phyloP scores from a whole-genome alignment of 1,139 yeast genomes.

The Starmera stellimalicola region DNA sequence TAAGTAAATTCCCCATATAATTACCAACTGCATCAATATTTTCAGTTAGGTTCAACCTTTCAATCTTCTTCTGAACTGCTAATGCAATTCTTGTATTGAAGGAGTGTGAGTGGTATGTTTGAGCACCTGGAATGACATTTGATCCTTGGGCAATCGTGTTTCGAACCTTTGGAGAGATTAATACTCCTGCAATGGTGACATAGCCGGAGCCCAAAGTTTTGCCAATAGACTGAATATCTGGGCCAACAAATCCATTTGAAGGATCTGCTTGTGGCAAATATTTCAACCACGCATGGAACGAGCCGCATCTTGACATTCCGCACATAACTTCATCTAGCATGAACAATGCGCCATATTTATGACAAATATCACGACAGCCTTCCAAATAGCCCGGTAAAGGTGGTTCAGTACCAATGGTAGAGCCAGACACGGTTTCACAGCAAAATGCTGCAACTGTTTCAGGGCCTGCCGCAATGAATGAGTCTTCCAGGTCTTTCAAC shows the following conservation, averaged over 20 bases:
- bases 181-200: constrained; percentile 45
- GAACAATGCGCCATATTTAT: constrained; percentile 40
- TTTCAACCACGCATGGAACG: constrained; percentile 31
- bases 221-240: constrained; percentile 45
- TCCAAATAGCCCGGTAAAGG: constrained; percentile 37
- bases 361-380: constrained; percentile 35
- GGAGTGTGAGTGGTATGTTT: constrained; percentile 45
- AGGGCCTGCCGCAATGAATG: constrained; percentile 29
- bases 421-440: constrained; percentile 34
- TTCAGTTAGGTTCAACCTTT: constrained; percentile 13
- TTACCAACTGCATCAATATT: constrained; percentile 21
- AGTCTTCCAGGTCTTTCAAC: constrained; percentile 28
- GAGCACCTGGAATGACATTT: constrained; percentile 34
- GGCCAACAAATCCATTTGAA: constrained; percentile 25
- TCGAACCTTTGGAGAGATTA: constrained; percentile 36
- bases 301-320: constrained; percentile 40
- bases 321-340: constrained; percentile 50
- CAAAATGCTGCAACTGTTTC: constrained; percentile 31
- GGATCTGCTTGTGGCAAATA: constrained; percentile 1
- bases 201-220: constrained; percentile 49
- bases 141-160: constrained; percentile 30
- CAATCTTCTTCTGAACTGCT: constrained; percentile 19
- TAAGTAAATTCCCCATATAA: constrained; percentile 30
- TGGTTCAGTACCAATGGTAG: constrained; percentile 31
- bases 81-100: constrained; percentile 41